Percentiles rank a stretch among this genome's conserved stretches.
Conservation (phyloP, 177 flowering plant species). For the Vitis hybrid region DNA sequence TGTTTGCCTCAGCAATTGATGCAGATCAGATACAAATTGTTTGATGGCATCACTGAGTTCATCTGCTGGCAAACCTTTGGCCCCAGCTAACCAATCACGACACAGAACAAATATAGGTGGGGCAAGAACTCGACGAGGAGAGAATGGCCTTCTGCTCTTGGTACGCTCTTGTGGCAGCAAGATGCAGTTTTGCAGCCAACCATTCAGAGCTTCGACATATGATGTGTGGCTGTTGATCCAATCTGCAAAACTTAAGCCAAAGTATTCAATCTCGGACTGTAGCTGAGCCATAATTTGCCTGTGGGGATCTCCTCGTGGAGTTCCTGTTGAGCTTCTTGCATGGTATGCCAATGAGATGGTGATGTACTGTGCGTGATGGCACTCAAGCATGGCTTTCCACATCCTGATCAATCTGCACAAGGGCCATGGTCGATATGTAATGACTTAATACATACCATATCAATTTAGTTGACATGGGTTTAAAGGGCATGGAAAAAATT, state of each 20-base stretch:
- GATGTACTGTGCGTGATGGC: constrained; percentile 93
- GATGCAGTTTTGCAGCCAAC: constrained; percentile 87
- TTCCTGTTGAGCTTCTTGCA: constrained; percentile 43
- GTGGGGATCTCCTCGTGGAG: constrained; percentile 40
- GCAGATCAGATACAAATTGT: constrained; percentile 47
- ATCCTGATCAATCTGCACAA: constrained; percentile 68
- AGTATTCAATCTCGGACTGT: constrained; percentile 69
- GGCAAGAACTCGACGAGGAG: constrained; percentile 56
- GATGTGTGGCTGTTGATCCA: constrained; percentile 66
- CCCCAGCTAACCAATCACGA: constrained; percentile 74
- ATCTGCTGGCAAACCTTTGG: constrained; percentile 56
- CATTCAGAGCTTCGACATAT: constrained; percentile 76
- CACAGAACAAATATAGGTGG: constrained; percentile 74
- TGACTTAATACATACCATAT: too few relatives aligned
- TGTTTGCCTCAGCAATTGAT: constrained; percentile 32
- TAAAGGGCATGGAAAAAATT: background rate
- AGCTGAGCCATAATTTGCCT: constrained; percentile 53
- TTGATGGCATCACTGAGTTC: constrained; percentile 65
- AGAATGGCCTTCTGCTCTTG: constrained; percentile 46
- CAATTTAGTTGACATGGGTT: too few relatives aligned
- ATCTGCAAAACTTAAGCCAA: constrained; percentile 73
- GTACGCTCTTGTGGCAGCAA: constrained; percentile 59
- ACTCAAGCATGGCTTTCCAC: constrained; percentile 99
- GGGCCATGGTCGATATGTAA: background rate
- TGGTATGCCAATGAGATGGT: constrained; percentile 97